Evolutionary conservation across 2,329 filamentous ascomycete genomes (phyloP), one percentile per base, ranked within the genome.

Genomic region (Dactylella cylindrospora): DNA sequence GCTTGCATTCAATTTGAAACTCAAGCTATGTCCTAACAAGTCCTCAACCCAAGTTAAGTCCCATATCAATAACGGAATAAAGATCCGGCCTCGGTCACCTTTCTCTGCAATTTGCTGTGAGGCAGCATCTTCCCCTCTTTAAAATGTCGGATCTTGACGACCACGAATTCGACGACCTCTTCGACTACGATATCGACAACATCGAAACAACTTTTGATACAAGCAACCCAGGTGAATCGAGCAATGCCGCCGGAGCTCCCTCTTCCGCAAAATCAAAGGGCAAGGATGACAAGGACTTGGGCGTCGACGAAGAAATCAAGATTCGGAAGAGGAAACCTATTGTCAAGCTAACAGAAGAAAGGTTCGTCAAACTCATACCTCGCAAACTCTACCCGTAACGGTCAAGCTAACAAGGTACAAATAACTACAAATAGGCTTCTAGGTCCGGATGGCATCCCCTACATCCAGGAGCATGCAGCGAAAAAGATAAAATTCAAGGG

Each of bases 231-330:
- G 26, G 26, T 19, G 68, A 51, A 55, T 69, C 41, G 73, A 74
- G 9, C 67, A 71, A 23, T 69, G 70, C 70, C 72, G 45, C 66
- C 67, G 44, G 53, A 68, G 54, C 31, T 47, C 33, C 65, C 12
- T 19, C 35, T n/a, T 47, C 32, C 28, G 35, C 9, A 8, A 40
- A 40, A 23, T 19, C 20, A 15, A 68, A 71, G 26, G 71, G 73
- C 60, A 78, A 76, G 64, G 79, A 80, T 67, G 77, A 78, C 22
- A 78, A 76, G 6, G 78, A 78, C 0, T 74, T 95, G 2, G 90
- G 90, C 38, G 83, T 96, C 53, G 90, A 97, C 66, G 83, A 94
- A 70, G 88, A 95, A 69, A 81, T 98, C 47, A 84, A 88, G 51
- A 79, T 96, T 3, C 81, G 80, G 32, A 95, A 88, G 74, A 86